Conservation (phyloP, 176 grass and related monocot genomes). For the Pontederia paniculata region DNA sequence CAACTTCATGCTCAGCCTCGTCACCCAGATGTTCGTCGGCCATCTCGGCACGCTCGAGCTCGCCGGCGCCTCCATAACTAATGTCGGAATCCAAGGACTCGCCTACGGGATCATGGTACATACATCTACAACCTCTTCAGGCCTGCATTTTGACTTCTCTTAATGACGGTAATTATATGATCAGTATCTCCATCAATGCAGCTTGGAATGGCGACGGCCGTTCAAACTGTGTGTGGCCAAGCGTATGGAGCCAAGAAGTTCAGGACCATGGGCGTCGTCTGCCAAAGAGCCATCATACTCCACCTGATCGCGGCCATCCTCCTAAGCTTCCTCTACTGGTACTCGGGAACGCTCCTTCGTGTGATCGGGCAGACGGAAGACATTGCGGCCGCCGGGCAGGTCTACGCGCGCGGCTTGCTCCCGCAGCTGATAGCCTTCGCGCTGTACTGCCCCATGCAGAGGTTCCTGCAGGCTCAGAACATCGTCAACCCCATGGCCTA, state of each 20-base stretch:
- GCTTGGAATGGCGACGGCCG: constrained; percentile 73
- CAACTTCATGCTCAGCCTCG: constrained; percentile 68
- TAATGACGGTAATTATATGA: neutral
- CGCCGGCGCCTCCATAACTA: constrained; percentile 69
- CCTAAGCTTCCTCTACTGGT: constrained; percentile 16
- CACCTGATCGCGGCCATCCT: constrained; percentile 16
- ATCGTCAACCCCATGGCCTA: constrained; percentile 26
- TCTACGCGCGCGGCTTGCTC: neutral
- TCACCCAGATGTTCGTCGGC: constrained; percentile 77
- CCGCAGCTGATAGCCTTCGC: constrained; percentile 9
- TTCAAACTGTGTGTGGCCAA: constrained; percentile 29
- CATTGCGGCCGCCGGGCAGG: neutral
- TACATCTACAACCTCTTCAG: too few relatives aligned
- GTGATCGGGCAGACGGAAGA: constrained; percentile 14
- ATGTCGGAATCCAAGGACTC: constrained; percentile 76
- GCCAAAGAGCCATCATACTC: constrained; percentile 22
- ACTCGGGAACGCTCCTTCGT: constrained; percentile 22
- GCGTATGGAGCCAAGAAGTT: constrained; percentile 28
- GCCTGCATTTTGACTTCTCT: neutral
- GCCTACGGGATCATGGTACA: constrained; percentile 81
- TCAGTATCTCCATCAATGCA: constrained; percentile 12
- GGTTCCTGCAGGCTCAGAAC: constrained; percentile 33
- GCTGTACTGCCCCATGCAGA: constrained; percentile 26
- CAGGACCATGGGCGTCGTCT: constrained; percentile 14
- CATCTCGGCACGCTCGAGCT: constrained; percentile 58